Evolutionary conservation across 2,329 filamentous ascomycete genomes (phyloP), one percentile per base, ranked within the genome.

Genomic region (Claviceps sp.): DNA sequence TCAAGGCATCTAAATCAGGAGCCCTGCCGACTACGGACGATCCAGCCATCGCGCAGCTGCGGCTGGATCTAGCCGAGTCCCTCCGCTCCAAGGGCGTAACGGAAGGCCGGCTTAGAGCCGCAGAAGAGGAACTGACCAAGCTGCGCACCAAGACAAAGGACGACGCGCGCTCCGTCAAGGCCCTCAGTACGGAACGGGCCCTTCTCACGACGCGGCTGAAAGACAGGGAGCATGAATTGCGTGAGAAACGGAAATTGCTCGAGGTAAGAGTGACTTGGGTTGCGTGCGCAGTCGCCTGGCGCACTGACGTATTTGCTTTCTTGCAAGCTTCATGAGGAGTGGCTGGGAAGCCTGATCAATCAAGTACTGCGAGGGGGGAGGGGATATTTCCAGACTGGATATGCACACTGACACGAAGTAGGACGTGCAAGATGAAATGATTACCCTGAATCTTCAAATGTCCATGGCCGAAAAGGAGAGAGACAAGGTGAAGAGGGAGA

Each of bases 361-460:
- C 4, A 4, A 4, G 30, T 30, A 30, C 30, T 11, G 10, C 30
- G 8, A 3, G 10, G 26, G 7, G 10, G 22, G 24, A 19, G 26
- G 5, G 40, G 30, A 44, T 40, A 45, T 24, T 24, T 26, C 45
- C 37, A 41, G 43, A 6, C 6, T 22, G 10, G 5, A 10, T 22
- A 13, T 17, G 13, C 17, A 19, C 17, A 42, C 41, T 19, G 14
- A 42, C 41, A 19, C 30, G 14, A 17, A 46, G 13, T 60, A 85
- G 78, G 80, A 91, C 61, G 84, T 95, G 50, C 91, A 97, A 70
- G 90, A 96, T 68, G 93, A 98, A 67, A 84, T 95, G 68, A 83
- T 95, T 49, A 84, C 88, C 1, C 70, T 96, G 47, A 90, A 90
- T 59, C 74, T 97, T 58, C 87, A 97, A 67, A 75, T 96, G 44